phyloP scores from a whole-genome alignment of 768 basidiomycete species.

The Naganishia antarctica region DNA sequence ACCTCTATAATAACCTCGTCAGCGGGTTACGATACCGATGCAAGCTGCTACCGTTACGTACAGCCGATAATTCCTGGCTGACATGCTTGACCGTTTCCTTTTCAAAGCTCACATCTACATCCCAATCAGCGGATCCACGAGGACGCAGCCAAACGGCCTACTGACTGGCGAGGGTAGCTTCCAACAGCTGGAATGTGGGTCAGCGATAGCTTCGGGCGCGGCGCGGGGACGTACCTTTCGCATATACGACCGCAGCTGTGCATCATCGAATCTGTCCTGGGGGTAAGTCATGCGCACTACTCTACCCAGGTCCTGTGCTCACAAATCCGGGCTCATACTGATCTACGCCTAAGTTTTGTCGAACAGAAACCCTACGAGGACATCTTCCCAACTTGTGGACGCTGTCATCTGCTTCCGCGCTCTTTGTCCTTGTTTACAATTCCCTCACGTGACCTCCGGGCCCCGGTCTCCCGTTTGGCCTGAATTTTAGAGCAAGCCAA shows the following conservation, averaged over 20 bases:
- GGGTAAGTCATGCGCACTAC: no score
- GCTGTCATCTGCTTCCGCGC: no score
- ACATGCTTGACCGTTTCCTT: not conserved
- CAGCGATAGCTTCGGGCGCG: not conserved
- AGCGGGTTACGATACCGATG: not conserved
- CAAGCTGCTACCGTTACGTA: not conserved
- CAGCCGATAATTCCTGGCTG: not conserved
- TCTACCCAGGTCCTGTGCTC: no score
- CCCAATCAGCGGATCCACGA: not conserved
- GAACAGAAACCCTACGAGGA: no score
- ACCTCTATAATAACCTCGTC: not conserved
- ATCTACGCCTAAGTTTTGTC: no score
- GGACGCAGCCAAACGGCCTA: no score
- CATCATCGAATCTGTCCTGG: not conserved
- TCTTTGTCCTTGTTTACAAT: no score
- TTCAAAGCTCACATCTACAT: slow-evolving; percentile 12
- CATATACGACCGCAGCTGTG: slow-evolving; percentile 3
- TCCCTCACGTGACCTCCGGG: not conserved
- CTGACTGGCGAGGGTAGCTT: not conserved
- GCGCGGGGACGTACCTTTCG: not conserved
- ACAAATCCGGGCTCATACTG: no score
- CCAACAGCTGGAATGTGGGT: not conserved
- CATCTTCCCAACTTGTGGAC: no score
- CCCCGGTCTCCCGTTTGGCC: no score
- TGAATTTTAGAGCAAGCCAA: not conserved